Base-by-base conservation (phyloP, 2,329 filamentous ascomycete genomes). In the Xylariales sp. region DNA sequence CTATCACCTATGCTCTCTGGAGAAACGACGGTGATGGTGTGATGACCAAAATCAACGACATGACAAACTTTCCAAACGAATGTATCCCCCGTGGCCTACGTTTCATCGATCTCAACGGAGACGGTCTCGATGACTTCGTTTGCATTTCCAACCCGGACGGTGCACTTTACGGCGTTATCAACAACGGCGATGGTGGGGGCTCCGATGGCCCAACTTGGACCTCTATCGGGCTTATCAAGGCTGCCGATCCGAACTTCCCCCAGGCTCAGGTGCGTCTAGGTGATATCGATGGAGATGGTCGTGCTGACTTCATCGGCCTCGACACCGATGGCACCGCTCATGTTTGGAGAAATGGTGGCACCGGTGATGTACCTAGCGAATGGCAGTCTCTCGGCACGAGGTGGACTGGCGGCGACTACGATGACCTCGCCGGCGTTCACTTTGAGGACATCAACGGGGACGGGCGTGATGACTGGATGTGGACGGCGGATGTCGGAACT, bases 271-370 rank as follows among this genome's bases (percentile, higher is more conserved):
- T 64, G 6, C 46, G 52, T 0, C 41, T 63, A 3, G 60, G 43
- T 0, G 60, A 64, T 42, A 53, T 59, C 4, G 57, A 59, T 20
- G 33, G 40, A 6, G 40, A 66, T 36, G 60, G 61, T 1, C 50
- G 61, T 0, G 31, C 51, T 0, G 63, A 66, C 41, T 65, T 58
- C 36, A 56, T 56, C 27, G 32, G 51, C 4, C 30, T 56, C 3
- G 46, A 46, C 2, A 45, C 41, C 11, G 42, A 41, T 15, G 58
- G 55, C 3, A 44, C 55, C 17, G 42, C 57, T 4, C 32, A 44
- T 3, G 61, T 53, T 42, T 62, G 52, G 53, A 49, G 61, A 62
- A 35, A 35, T 29, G 55, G 54, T 7, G 52, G 54, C 13, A 39
- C 42, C 20, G 52, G 49, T 2, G 47, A 60, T 5, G 43, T 34